Base-by-base conservation (phyloP, 148 eudicot genomes). In the Camellia granthamiana region DNA sequence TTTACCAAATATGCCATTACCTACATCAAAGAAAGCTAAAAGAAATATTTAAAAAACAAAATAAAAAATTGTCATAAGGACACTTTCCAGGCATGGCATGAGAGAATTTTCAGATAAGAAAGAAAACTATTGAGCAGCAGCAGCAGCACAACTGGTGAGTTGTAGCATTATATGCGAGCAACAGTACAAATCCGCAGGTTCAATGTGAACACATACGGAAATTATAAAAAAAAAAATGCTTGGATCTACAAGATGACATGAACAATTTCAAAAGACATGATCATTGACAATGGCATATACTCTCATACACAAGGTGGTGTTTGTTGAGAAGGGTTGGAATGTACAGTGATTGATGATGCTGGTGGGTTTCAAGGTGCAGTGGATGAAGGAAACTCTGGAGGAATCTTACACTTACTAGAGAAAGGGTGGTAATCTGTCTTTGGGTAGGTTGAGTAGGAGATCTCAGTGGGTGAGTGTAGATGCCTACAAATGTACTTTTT, bases 401-500 rank as follows among this genome's bases (percentile, higher is more conserved):
- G 1, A 30, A 30, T 30, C 38, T 30, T 30, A 30, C 38, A 30
- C 38, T 30, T 30, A 30, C 1, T 30, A 30, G 38, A 30, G 38
- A 30, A 30, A 30, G 38, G 38, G 38, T 30, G 38, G 38, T 30
- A 30, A 30, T 30, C 1, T 30, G 38, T 30, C 38, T 30, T 30
- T 30, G 38, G 38, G 38, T 30, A 30, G 38, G 38, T 30, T 30
- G 38, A 30, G 38, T 30, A 30, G 38, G 38, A 30, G 38, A 30
- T 30, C 38, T 30, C 38, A 30, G 38, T 30, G 38, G 38, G 38
- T 30, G 38, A 30, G 38, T 30, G 38, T 30, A 30, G 38, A 30
- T 30, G 78, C 60, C 23, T 23, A 30, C 41, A 77, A 75, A 55
- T 69, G 76, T 75, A 54, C 13, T 47, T 13, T 76, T 64, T 30